Evolutionary conservation across 192 early-diverging fungal genomes (phyloP).

Genomic region (Coemansia umbellata): DNA sequence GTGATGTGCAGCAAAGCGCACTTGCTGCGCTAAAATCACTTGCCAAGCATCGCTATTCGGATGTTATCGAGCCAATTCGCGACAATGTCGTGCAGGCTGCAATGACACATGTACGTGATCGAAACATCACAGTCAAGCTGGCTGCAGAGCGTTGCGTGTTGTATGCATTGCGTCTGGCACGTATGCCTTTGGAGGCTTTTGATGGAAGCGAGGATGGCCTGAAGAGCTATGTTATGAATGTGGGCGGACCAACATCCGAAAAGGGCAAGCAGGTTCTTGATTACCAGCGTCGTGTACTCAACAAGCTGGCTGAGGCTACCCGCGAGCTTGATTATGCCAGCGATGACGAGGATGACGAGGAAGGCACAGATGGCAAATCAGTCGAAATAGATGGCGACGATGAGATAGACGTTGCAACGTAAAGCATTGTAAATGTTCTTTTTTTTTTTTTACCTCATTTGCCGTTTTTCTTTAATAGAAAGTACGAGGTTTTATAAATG

Average conservation of each 20-base stretch:
- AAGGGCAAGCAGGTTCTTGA: slow-evolving; percentile 53
- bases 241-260: slow-evolving; percentile 47
- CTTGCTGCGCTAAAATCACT: slow-evolving; percentile 56
- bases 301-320: slow-evolving; percentile 43
- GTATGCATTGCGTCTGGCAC: slow-evolving; percentile 61
- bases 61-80: slow-evolving; percentile 52
- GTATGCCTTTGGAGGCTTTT: slow-evolving; percentile 17
- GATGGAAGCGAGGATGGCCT: slow-evolving; percentile 22
- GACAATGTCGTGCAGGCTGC: slow-evolving; percentile 57
- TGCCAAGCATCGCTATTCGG: slow-evolving; percentile 49
- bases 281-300: slow-evolving; percentile 58
- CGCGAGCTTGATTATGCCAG: slow-evolving; percentile 44
- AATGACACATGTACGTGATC: slow-evolving; percentile 72
- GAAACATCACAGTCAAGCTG: slow-evolving; percentile 78
- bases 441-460: neutral
- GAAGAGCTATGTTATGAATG: slow-evolving; percentile 42
- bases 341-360: slow-evolving; percentile 42
- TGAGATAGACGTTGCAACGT: slow-evolving; percentile 1
- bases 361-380: neutral
- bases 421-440: neutral
- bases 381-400: neutral
- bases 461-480: neutral
- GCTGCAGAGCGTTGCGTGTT: slow-evolving; percentile 80
- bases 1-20: slow-evolving; percentile 52
- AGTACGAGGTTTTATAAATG: neutral